A percentile compares a stretch with the other conserved stretches of the same genome.
Evolutionary conservation across 1,284 basidiomycete species (phyloP).

Genomic region (Ustilago tritici): DNA sequence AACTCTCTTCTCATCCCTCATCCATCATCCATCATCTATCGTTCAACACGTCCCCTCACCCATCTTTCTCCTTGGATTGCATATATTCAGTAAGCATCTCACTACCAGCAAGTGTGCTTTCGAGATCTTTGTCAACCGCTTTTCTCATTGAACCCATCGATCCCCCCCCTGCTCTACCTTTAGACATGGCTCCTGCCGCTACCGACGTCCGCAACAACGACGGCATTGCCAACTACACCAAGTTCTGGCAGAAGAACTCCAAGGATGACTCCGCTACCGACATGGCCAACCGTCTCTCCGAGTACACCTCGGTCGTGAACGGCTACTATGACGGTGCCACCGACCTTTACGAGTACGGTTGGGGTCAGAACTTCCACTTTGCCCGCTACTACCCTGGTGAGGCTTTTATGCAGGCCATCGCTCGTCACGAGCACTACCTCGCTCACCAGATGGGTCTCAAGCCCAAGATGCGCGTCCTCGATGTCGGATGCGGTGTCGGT

Average conservation of each 20-base stretch:
- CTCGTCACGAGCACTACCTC: conserved; percentile 98
- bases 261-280: conserved; percentile 78
- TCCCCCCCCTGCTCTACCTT: conserved; percentile 2
- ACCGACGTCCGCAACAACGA: conserved; percentile 81
- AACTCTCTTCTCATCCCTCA: background rate
- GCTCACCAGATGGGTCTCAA: conserved; percentile 75
- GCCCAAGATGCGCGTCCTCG: conserved; percentile 93
- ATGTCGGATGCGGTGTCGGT: conserved; percentile 97
- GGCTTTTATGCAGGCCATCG: conserved; percentile 82
- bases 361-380: conserved; percentile 95
- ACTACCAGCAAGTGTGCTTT: too few species aligned
- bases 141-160: too few species aligned
- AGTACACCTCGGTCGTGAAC: conserved; percentile 94
- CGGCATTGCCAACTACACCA: conserved; percentile 90
- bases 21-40: conserved; percentile 2
- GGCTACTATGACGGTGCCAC: conserved; percentile 98
- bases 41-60: conserved; percentile 22
- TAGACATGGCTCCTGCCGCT: conserved; percentile 52
- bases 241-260: conserved; percentile 92
- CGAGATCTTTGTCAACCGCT: too few species aligned
- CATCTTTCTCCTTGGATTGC: too few species aligned
- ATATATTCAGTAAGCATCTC: too few species aligned
- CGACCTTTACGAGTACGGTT: conserved; percentile 95
- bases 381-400: conserved; percentile 98
- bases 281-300: conserved; percentile 81